These are phyloP conservation scores for Colletotrichum sp. DNA, from an alignment of 2,329 filamentous ascomycete genomes.

Conservation along the genomic window DNA sequence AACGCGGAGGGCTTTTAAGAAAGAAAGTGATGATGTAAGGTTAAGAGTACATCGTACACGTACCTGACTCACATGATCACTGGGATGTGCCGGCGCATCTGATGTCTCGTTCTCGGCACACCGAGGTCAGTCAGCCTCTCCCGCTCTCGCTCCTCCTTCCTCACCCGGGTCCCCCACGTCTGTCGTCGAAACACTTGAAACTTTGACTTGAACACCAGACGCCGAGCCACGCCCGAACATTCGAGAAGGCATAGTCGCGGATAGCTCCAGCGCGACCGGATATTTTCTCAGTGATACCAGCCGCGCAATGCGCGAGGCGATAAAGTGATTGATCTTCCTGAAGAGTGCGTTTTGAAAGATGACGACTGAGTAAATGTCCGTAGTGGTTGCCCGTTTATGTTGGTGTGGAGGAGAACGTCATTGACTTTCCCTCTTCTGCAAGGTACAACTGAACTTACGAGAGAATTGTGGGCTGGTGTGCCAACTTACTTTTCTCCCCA, in stretches of 20 bases:
- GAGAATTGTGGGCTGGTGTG: background rate
- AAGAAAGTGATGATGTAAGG: background rate
- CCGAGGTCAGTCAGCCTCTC: background rate
- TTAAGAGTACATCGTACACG: background rate
- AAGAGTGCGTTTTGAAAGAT: background rate
- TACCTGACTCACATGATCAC: background rate
- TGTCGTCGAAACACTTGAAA: slow-evolving; percentile 15
- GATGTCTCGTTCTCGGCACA: background rate
- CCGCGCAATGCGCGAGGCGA: background rate
- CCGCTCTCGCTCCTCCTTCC: background rate
- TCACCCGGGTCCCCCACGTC: background rate
- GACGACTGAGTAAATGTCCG: background rate
- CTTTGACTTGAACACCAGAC: background rate
- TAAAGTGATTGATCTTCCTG: background rate
- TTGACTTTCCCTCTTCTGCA: background rate
- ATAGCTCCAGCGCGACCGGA: background rate
- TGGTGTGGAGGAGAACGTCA: background rate
- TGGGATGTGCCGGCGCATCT: background rate
- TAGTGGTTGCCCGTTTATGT: background rate
- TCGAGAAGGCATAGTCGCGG: background rate
- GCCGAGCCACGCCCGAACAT: background rate
- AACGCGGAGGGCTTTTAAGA: background rate
- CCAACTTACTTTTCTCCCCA: background rate
- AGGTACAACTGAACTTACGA: background rate
- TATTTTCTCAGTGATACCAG: background rate